Conservation (phyloP, 2,329 filamentous ascomycete genomes). For the Monilinia fructicola region DNA sequence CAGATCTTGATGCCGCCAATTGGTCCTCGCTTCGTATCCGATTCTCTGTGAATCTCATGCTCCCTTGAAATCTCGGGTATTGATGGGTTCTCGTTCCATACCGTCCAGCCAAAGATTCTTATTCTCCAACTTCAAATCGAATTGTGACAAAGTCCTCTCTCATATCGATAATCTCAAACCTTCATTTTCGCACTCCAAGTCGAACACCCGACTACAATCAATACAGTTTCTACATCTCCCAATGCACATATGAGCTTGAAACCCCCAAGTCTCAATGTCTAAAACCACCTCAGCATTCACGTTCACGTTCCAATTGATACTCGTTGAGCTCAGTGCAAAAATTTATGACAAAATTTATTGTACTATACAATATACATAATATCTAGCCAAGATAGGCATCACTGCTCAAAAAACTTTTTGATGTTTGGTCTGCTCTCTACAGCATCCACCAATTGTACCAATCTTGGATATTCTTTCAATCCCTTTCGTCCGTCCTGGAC, state of each 20-base stretch:
- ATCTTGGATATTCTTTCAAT: slow-evolving; percentile 36
- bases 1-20: no score
- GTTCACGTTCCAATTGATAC: neutral
- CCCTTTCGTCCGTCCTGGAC: slow-evolving; percentile 34
- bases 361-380: neutral
- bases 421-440: slow-evolving; percentile 35
- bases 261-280: neutral
- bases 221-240: neutral
- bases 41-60: neutral
- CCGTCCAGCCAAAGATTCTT: neutral
- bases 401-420: slow-evolving; percentile 37
- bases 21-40: no score
- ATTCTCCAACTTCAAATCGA: neutral
- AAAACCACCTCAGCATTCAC: neutral
- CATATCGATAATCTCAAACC: no score
- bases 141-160: neutral
- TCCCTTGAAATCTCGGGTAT: neutral
- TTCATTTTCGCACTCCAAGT: no score
- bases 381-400: slow-evolving; percentile 34
- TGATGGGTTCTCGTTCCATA: neutral
- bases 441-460: slow-evolving; percentile 37
- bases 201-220: neutral
- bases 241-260: neutral
- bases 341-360: neutral
- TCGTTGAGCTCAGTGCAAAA: neutral